Evolutionary conservation across 1,139 yeast species (phyloP), one percentile per base, ranked within the genome.

Genomic region (Maudiozyma humilis): DNA sequence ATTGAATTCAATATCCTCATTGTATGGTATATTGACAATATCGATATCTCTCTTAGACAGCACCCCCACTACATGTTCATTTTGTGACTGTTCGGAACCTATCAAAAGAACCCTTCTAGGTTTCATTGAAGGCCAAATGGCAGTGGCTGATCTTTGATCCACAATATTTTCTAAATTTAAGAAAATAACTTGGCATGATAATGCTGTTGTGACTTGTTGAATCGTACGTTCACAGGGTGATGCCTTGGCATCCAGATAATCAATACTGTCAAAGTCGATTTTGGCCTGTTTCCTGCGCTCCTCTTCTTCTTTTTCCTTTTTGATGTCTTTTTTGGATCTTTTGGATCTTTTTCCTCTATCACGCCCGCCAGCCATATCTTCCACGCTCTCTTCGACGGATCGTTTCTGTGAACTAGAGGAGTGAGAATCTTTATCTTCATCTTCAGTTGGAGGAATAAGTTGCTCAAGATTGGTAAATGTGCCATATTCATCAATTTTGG

Each of bases 91-190:
- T n/a, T 74, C 62, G 12, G 68, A 58, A 45, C 77, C 82, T 2
- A 74, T 60, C 16, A 86, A 63, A 16, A 91, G 69, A 40, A 89
- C 71, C 55, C 82, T 81, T 45, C 79, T 74, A 7, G 98, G 96
- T 54, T 85, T 85, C 44, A 91, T 68, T 1, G 84, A 74, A 29
- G 93, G 86, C 37, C 87, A 72, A 48, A 89, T 85, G 64, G 86
- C 79, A 45, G 82, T 74, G 48, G 88, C 66, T 0, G 97, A 89
- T 50, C 96, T 72, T 48, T 82, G 70, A 59, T 91, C 97, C 2
- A 88, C 93, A 18, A 84, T 65, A 13, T 96, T 96, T 14, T 89
- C 78, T 49, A 89, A 71, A 60, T 91, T 97, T 44, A 91, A 77
- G 60, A 71, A 88, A 6, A 87, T 76, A 17, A 89, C 66, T 0